phyloP scores from a whole-genome alignment of 495 filamentous ascomycete species.

The Trichoderma asperelloides region DNA sequence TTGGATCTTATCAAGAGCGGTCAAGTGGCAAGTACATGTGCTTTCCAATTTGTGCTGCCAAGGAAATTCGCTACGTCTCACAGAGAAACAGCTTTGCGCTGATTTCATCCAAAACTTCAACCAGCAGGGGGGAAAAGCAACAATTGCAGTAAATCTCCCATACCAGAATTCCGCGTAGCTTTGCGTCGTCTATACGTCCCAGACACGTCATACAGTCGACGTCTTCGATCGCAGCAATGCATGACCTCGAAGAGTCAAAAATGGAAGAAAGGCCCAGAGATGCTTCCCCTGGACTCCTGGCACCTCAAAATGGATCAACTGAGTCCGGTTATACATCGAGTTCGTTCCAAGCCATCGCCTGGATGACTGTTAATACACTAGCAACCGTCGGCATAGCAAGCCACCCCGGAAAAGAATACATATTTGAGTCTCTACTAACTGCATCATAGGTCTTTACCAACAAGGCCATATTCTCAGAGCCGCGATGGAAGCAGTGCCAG shows the following conservation, averaged over 20 bases:
- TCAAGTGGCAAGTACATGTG: too few relatives aligned
- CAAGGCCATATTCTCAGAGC: slow-evolving; percentile 64
- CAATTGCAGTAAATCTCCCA: too few relatives aligned
- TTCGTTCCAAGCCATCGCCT: slow-evolving; percentile 27
- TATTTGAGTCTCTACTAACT: slow-evolving; percentile 7
- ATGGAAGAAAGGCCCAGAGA: not conserved
- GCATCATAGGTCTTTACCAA: slow-evolving; percentile 59
- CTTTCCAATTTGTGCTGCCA: too few relatives aligned
- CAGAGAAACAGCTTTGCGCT: too few relatives aligned
- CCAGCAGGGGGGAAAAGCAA: too few relatives aligned
- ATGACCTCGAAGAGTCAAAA: not conserved
- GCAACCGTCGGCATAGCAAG: slow-evolving; percentile 54
- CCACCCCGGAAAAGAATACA: not conserved
- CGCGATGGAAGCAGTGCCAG: slow-evolving; percentile 55
- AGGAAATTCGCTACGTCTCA: too few relatives aligned
- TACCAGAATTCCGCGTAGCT: too few relatives aligned
- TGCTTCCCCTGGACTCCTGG: not conserved
- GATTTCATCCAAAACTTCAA: too few relatives aligned
- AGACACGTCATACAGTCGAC: too few relatives aligned
- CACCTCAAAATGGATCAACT: not conserved
- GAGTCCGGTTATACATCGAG: not conserved
- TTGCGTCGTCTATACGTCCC: too few relatives aligned
- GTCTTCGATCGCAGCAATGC: not conserved
- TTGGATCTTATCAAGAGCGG: too few relatives aligned
- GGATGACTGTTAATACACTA: slow-evolving; percentile 51